Evolutionary conservation across 176 grass and related monocot genomes (phyloP).

Genomic region (Thalia dealbata): DNA sequence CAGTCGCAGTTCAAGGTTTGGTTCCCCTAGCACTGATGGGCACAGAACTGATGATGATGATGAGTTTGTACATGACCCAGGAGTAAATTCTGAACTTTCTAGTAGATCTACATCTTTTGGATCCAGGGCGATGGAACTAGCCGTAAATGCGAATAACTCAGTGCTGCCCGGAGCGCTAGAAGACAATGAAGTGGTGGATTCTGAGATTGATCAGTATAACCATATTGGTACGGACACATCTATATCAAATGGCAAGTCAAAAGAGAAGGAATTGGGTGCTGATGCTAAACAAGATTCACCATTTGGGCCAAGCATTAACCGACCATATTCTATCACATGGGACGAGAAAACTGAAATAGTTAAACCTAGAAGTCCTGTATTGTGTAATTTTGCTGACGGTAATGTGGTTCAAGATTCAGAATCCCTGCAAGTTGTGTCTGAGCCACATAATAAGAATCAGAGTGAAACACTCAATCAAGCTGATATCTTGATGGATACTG

Average conservation of each 20-base stretch:
- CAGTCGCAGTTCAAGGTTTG: conserved; percentile 32
- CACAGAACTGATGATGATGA: conserved; percentile 51
- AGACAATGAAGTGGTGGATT: conserved; percentile 28
- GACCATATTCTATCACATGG: conserved; percentile 57
- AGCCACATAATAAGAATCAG: conserved; percentile 17
- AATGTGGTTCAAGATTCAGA: conserved; percentile 41
- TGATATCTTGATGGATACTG: conserved; percentile 38
- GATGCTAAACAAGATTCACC: conserved; percentile 34
- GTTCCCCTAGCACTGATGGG: conserved; percentile 57
- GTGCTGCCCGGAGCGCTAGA: conserved; percentile 31
- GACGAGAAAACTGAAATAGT: conserved; percentile 68
- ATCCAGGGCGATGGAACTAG: conserved; percentile 50
- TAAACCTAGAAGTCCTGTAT: conserved; percentile 47
- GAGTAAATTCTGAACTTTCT: conserved; percentile 57
- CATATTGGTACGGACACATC: conserved; percentile 17
- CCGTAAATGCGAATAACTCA: conserved; percentile 40
- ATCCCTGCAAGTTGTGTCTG: conserved; percentile 24
- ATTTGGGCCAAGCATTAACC: conserved; percentile 20
- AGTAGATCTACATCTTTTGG: conserved; percentile 85
- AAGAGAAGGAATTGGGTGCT: conserved; percentile 15
- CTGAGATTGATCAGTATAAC: conserved; percentile 20
- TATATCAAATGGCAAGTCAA: conserved; percentile 22
- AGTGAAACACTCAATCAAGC: conserved; percentile 30
- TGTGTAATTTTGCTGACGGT: conserved; percentile 58
- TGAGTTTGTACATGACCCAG: conserved; percentile 48